Conservation (phyloP, 371 early-diverging fungal genomes). For the Mortierella sp. region DNA sequence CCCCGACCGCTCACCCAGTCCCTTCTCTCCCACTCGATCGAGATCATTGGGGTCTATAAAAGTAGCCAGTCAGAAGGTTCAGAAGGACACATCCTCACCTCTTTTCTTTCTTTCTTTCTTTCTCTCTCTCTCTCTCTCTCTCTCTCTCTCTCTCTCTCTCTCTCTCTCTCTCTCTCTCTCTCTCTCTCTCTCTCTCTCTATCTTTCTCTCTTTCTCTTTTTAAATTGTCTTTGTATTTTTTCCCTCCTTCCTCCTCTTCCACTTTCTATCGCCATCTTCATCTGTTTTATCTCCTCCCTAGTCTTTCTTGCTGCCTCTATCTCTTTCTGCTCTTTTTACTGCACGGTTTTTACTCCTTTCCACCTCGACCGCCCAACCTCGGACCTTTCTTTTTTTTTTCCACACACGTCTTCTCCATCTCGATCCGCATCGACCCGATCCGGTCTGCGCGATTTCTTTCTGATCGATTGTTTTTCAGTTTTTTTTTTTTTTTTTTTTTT, state of each 20-base stretch:
- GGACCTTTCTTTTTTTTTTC: too few species aligned
- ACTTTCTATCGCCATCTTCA: background rate
- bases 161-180: background rate
- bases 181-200: background rate
- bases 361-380: background rate
- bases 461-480: background rate
- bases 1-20: background rate
- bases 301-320: background rate
- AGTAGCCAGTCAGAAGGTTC: too few species aligned
- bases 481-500: background rate
- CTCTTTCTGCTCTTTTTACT: background rate
- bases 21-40: background rate
- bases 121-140: background rate
- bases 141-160: background rate
- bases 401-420: too few species aligned
- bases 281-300: too few species aligned
- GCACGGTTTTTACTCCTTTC: background rate
- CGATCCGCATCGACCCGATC: too few species aligned
- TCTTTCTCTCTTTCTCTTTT: too few species aligned
- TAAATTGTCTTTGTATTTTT: background rate
- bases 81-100: too few species aligned
- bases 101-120: too few species aligned
- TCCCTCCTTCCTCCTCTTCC: slow-evolving; percentile 4
- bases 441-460: background rate
- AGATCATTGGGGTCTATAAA: too few species aligned